Evolutionary conservation across 176 grass and related monocot species (phyloP), one percentile per base, ranked within the genome.

Genomic region (Hyparrhenia diplandra): DNA sequence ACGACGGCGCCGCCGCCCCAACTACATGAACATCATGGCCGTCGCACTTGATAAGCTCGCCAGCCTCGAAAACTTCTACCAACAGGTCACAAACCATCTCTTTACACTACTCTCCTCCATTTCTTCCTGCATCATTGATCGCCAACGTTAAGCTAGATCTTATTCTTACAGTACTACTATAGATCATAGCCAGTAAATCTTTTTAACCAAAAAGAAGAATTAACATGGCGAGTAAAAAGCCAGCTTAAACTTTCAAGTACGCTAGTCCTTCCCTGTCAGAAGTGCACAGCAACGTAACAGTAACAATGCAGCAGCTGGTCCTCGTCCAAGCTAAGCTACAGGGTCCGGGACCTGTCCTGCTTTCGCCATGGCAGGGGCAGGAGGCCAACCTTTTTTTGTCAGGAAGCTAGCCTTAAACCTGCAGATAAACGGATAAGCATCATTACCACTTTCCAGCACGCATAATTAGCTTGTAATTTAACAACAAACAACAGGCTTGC

Each of bases 1-100:
- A 71, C 86, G 87, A 89, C 46, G 82, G 83, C 59, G 49, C 65
- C 41, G 81, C 79, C 74, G 83, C 68, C 8, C 80, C 37, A 88
- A 86, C 89, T 99, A 90, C 68, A 91, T 89, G 81, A 65, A 41
- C 63, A 72, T 85, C 90, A 98, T 93, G 90, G 89, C 76, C 12
- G 65, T 87, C 29, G 90, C 96, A 16, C 46, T 99, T 10, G 90
- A 88, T 20, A 93, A 93, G 82, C 89, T 99, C 13, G 85, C 82
- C 42, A 90, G 72, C 85, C 85, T 99, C 59, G 96, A 99, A 89
- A 84, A 63, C 64, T 90, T 99, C 88, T 84, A 95, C 30, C 85
- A 75, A 62, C 88, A 99, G 86, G 96, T 99, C 63, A n/a, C n/a
- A n/a, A n/a, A 72, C 39, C 62, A 51, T 54, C 28, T 29, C 12